These are phyloP conservation scores for Phyllosticta citriasiana DNA, from an alignment of 2,329 filamentous ascomycete genomes.

Conservation along the genomic window DNA sequence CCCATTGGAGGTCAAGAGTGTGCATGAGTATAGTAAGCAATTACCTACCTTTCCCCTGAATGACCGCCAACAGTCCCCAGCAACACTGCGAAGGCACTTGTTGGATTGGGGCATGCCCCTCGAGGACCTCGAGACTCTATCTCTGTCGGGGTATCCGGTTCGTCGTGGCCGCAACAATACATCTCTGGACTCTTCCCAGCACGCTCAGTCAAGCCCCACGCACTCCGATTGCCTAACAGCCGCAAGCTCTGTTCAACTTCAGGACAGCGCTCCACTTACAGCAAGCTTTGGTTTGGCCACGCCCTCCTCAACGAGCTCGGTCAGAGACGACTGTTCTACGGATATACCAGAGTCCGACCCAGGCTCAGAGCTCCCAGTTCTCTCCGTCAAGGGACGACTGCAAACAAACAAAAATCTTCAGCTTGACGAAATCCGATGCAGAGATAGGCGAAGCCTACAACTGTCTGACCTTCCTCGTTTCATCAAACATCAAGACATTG, in stretches of 20 bases:
- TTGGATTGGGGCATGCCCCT: neutral
- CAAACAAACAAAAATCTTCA: neutral
- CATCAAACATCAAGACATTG: conserved; percentile 56
- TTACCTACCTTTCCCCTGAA: neutral
- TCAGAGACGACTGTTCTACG: neutral
- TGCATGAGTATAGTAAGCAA: neutral
- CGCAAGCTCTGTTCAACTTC: neutral
- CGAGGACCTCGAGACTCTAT: neutral
- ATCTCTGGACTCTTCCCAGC: neutral
- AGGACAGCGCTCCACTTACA: neutral
- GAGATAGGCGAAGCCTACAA: conserved; percentile 46
- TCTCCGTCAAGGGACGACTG: neutral
- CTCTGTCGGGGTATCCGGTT: neutral
- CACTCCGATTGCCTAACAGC: neutral
- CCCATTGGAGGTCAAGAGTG: neutral
- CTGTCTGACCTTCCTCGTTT: conserved; percentile 52
- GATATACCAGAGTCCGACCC: neutral
- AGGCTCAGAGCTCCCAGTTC: neutral
- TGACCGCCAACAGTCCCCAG: neutral
- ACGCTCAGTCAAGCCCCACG: neutral
- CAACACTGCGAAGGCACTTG: neutral
- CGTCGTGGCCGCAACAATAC: neutral
- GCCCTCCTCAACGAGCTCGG: neutral
- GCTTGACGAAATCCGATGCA: neutral
- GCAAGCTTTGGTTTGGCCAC: neutral